phyloP scores from a whole-genome alignment of 2,329 filamentous ascomycete species.

The Cyanodermella asteris region DNA sequence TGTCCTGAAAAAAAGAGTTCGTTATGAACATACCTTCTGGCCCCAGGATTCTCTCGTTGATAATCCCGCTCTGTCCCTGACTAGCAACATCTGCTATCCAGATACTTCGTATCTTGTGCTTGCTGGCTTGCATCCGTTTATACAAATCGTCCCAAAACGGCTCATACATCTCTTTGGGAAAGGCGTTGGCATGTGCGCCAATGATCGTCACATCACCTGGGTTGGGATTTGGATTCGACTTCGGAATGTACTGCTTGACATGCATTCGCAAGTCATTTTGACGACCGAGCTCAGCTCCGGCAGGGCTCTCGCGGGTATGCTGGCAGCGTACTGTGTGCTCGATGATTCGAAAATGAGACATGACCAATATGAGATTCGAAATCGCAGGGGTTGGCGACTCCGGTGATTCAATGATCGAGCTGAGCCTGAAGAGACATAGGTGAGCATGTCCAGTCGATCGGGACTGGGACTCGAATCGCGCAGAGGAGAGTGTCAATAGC shows the following conservation, averaged over 20 bases:
- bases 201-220: conserved; percentile 68
- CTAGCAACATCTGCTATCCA: conserved; percentile 81
- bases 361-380: too few relatives aligned
- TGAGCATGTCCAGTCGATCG: too few relatives aligned
- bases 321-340: conserved; percentile 53
- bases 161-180: conserved; percentile 85
- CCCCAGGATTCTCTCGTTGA: conserved; percentile 52
- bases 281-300: conserved; percentile 47
- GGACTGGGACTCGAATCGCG: too few relatives aligned
- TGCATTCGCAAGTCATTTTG: conserved; percentile 52
- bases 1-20: too few relatives aligned
- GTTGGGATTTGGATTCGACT: conserved; percentile 37
- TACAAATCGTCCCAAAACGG: conserved; percentile 73
- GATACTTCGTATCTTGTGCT: conserved; percentile 54
- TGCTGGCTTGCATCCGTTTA: conserved; percentile 29
- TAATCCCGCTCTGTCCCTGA: conserved; percentile 54
- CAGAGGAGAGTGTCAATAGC: too few relatives aligned
- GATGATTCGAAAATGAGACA: too few relatives aligned
- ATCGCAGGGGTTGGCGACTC: too few relatives aligned
- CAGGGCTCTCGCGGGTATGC: conserved; percentile 62
- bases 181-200: conserved; percentile 73
- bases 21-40: conserved; percentile 44
- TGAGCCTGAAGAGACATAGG: too few relatives aligned
- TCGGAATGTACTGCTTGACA: conserved; percentile 60
- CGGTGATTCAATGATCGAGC: too few relatives aligned